Base-by-base conservation (phyloP, 1,284 basidiomycete genomes). In the Melampsora medusae region DNA sequence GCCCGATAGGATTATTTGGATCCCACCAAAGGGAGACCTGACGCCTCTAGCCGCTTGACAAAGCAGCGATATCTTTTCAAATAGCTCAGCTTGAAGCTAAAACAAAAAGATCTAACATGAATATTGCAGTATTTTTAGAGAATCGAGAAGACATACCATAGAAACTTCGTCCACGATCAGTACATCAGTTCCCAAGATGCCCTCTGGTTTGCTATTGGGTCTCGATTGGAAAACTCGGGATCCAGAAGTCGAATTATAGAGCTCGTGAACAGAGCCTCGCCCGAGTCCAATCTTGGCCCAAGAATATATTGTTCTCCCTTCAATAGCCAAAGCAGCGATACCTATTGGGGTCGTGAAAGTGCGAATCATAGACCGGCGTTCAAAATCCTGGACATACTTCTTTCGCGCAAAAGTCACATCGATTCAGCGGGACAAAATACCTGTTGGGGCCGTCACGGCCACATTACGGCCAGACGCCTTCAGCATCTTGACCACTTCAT, bases 81-180 rank as follows among this genome's bases (percentile, higher is more conserved):
- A 73, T 22, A 73, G 62, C 4, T 73, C 62, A 9, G 71, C 62
- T n/a, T 73, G 62, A 19, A 73, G 64, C 71, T 73, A 67, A 53
- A 22, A 33, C 33, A n/a, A 12, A 66, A 22, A 35, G 28, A 56
- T 22, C 14, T 22, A n/a, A 42, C 38, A 12, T 42, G 5, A 12
- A 42, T 42, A 1, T 62, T 35, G 5, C 19, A 35, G 61, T 22
- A 1, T 3, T 3, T 2, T 62, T 19, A 62, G 22, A 10, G 16
- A 31, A 19, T 6, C 61, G 17, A 62, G 17, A 19, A 35, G 10
- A 59, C 71, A 50, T 35, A 73, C 71, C 71, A 73, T 73, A n/a
- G 71, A 73, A 16, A 66, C 42, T 60, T 73, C 71, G 67, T 73
- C 71, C 4, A 73, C 49, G 42, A 73, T 73, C 19, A 73, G 64